A percentile compares a stretch with the other conserved stretches of the same genome.
These are phyloP conservation scores for Coemansia sp. DNA, from an alignment of 192 early-diverging fungal genomes.

Conservation along the genomic window DNA sequence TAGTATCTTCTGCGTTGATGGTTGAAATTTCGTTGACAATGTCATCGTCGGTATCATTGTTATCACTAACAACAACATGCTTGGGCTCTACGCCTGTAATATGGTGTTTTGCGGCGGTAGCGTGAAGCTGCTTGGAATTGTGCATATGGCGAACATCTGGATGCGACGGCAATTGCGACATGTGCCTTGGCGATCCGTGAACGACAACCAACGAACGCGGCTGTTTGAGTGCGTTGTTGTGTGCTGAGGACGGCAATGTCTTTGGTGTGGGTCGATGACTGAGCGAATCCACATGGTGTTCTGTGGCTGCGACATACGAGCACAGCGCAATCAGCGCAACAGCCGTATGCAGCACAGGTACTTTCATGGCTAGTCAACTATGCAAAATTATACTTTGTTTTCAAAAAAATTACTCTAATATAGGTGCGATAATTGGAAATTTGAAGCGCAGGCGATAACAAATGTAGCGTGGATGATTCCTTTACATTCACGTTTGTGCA, in stretches of 20 bases:
- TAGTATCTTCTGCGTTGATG: not conserved
- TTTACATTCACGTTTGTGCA: not conserved
- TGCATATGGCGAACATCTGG: slow-evolving; percentile 6
- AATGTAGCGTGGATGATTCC: not conserved
- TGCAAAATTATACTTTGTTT: not conserved
- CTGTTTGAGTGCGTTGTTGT: not conserved
- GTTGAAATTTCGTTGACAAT: slow-evolving; percentile 1
- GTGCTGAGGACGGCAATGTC: not conserved
- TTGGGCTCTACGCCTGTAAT: not conserved
- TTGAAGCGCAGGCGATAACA: not conserved
- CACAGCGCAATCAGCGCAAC: not conserved
- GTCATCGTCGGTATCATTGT: not conserved
- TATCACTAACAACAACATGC: not conserved
- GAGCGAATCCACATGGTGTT: not conserved
- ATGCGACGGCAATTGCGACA: not conserved
- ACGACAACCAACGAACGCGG: not conserved
- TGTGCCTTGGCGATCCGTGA: not conserved
- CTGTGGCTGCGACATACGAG: not conserved
- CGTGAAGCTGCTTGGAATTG: slow-evolving; percentile 42
- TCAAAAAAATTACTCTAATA: not conserved
- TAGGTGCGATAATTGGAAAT: not conserved
- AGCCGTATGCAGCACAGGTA: not conserved
- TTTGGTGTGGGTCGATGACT: not conserved
- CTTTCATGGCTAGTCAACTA: not conserved
- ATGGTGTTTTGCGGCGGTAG: slow-evolving; percentile 11